Evolutionary conservation across 2,329 filamentous ascomycete species (phyloP), one percentile per base, ranked within the genome.

Genomic region (Tolypocladium tundrense): DNA sequence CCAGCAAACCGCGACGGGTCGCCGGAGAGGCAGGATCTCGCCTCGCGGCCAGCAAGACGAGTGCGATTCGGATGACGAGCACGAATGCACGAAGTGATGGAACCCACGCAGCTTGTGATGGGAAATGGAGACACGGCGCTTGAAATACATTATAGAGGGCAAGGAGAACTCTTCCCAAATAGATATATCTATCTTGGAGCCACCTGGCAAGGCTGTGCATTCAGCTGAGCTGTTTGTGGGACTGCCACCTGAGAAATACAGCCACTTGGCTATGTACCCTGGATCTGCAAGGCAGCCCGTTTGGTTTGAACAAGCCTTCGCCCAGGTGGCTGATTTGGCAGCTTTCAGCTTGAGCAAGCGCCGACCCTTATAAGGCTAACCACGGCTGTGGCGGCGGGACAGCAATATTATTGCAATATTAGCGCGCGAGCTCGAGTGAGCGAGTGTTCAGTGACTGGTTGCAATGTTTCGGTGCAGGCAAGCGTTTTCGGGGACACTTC

Each of bases 1-100:
- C 10, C 48, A 5, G 19, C n/a, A 10, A 33, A 52, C n/a, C 11
- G 19, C 19, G 31, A n/a, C 11, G 48, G 19, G 19, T 52, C 19
- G 19, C 48, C 7, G 2, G 56, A 57, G 9, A 40, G 41, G 43
- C 57, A 59, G 53, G 62, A 63, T 45, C 41, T 63, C 33, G 59
- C 59, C 50, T 59, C 66, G 56, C 69, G 64, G 58, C 67, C 69
- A 53, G 63, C 65, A 41, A 68, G 70, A 55, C 67, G 69, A 59
- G 67, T 73, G 41, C 70, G 71, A 33, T 72, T 73, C 58, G 60
- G 62, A 56, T 58, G 53, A 54, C 39, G 27, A 33, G 16, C 27
- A 54, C 10, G 39, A 31, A 9, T 19, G 19, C 14, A 54, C 14
- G 19, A 33, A 35, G 27, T 19, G 45, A n/a, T 5, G 3, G 8